Evolutionary conservation across 179 eudicot genomes (phyloP), one percentile per base, ranked within the genome.

Genomic region (Drosera spatulata): DNA sequence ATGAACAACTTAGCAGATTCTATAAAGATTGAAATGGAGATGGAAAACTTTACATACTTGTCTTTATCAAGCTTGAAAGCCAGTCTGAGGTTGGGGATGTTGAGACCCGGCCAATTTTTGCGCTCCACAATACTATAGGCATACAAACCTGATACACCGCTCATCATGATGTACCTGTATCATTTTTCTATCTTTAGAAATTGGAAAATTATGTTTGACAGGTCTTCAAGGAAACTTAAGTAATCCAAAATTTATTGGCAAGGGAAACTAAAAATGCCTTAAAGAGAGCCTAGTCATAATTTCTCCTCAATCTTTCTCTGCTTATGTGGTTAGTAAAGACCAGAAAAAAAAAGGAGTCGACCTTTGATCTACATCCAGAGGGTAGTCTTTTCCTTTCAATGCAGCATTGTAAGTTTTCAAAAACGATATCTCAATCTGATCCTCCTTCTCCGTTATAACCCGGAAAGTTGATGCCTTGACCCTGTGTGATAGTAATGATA

Each of bases 331-430:
- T 22, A 22, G 33, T 22, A 22, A 43, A 43, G 22, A 42, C 14
- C 41, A 41, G n/a, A 0, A 43, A 54, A 33, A 12, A 53, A 44
- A 33, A 10, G 41, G 37, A 1, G 6, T 11, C 10, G 42, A 85
- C 91, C 91, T 85, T 75, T 79, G 78, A 76, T 85, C 91, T 45
- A 85, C 76, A 39, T 76, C 79, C 53, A 85, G 58, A n/a, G 91
- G 85, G 10, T 66, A 65, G 2, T 54, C 69, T 15, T 67, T 58
- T 12, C 64, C 74, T 51, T 63, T 55, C 7, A 64, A 65, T 10
- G 83, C 71, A 47, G 77, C 56, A 55, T 82, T 72, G 79, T 78
- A 85, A 22, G 64, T 53, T 59, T 82, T 85, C 42, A 64, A 61
- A 72, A 85, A 85, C 49, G 91, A 85, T 13, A 85, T 49, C 74